Evolutionary conservation across 768 basidiomycete genomes (phyloP), one percentile per base, ranked within the genome.

Genomic region (Suillus sp.): DNA sequence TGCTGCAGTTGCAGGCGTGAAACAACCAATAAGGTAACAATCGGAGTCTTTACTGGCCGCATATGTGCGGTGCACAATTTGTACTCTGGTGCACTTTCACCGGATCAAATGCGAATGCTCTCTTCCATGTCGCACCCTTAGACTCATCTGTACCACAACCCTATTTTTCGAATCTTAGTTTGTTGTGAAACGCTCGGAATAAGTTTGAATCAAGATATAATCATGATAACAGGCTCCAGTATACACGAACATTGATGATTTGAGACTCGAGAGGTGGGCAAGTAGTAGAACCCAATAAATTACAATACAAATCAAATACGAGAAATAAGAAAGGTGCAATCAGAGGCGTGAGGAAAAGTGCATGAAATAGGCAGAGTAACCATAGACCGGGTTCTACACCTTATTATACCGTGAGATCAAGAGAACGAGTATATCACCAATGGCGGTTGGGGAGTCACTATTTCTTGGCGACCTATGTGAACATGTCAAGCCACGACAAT

Each of bases 401-500:
- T 38, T 35, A 34, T 9, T 62, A 34, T 62, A 61, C 40, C 30
- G 34, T 45, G 43, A 62, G 62, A 62, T 62, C 59, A 43, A 40
- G 34, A 38, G 40, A 38, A 34, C 32, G 8, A 32, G 62, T 45
- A 35, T 61, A 45, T 62, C 40, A 53, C 20, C 20, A 25, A 35
- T 47, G 60, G 14, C 62, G 32, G 40, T 8, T 37, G 38, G 13
- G 59, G 51, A n/a, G 16, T n/a, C 58, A 34, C 30, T 30, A 59
- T 61, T 47, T 62, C 62, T 42, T 62, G 8, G 40, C 11, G 22
- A 20, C 14, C 62, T 62, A 3, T 25, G 20, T 22, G 37, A 30
- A 60, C 2, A 60, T 58, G 61, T 59, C 62, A 74, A 77, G 67
- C 68, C 67, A 65, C 37, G 61, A 51, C 61, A 51, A 53, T 54